These are phyloP conservation scores for Coprinellus micaceus DNA, from an alignment of 768 basidiomycete genomes.

Conservation along the genomic window DNA sequence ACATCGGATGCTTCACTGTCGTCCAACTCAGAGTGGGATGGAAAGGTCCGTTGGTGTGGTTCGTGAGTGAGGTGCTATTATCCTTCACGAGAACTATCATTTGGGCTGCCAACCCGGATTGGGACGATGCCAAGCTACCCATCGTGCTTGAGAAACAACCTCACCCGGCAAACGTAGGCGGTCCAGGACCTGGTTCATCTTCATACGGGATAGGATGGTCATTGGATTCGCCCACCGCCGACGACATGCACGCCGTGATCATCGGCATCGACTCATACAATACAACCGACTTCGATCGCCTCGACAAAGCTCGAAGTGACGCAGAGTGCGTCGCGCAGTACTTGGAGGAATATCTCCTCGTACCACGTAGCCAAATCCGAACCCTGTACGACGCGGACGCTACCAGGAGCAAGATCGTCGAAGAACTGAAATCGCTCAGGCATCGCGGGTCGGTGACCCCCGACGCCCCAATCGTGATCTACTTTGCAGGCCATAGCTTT, in stretches of 20 bases:
- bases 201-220: slow-evolving; percentile 1
- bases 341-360: neutral
- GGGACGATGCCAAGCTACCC: neutral
- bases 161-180: no score
- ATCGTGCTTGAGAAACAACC: neutral
- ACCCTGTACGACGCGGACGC: neutral
- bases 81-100: slow-evolving; percentile 10
- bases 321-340: neutral
- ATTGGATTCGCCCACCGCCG: neutral
- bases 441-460: neutral
- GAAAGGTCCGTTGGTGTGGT: slow-evolving; percentile 12
- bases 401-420: neutral
- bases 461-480: neutral
- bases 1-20: slow-evolving; percentile 18
- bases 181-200: no score
- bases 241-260: neutral
- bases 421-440: neutral
- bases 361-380: neutral
- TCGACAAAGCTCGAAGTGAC: no score
- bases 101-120: slow-evolving; percentile 14
- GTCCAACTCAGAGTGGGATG: slow-evolving; percentile 1
- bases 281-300: no score
- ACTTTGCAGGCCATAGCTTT: neutral
- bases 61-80: slow-evolving; percentile 10
- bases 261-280: no score